Evolutionary conservation across 2,329 filamentous ascomycete genomes (phyloP).

Genomic region (Apiospora malaysiana): DNA sequence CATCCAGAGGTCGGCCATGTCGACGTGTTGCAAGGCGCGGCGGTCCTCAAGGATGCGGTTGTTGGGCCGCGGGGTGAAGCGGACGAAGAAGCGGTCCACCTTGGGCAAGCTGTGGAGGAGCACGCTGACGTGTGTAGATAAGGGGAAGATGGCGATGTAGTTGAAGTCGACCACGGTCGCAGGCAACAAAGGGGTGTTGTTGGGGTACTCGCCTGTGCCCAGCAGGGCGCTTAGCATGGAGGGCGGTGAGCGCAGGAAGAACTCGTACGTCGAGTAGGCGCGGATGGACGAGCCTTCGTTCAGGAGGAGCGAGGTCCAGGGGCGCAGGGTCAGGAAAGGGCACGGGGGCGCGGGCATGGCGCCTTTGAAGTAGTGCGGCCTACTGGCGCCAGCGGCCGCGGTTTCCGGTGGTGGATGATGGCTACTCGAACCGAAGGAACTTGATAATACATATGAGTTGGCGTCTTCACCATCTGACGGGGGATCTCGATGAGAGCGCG

Average conservation of each 20-base stretch:
- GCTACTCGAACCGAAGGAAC: conserved; percentile 31
- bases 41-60: conserved; percentile 43
- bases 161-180: conserved; percentile 54
- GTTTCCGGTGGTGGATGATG: conserved; percentile 28
- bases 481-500: conserved; percentile 34
- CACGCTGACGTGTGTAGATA: conserved; percentile 62
- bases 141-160: conserved; percentile 73
- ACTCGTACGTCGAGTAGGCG: conserved; percentile 75
- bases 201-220: conserved; percentile 46
- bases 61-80: conserved; percentile 47
- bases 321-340: conserved; percentile 61
- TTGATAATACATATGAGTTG: background rate
- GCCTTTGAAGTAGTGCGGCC: background rate
- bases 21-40: conserved; percentile 46
- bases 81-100: conserved; percentile 60
- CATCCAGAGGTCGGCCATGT: conserved; percentile 55
- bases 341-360: conserved; percentile 33
- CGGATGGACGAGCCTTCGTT: conserved; percentile 80
- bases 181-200: conserved; percentile 46
- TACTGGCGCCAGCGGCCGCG: conserved; percentile 20
- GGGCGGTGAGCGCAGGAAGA: conserved; percentile 68
- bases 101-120: conserved; percentile 55
- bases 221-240: conserved; percentile 63
- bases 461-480: no score
- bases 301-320: conserved; percentile 69